phyloP scores from a whole-genome alignment of 2,329 filamentous ascomycete species.

The Dichotomopilus funicola region DNA sequence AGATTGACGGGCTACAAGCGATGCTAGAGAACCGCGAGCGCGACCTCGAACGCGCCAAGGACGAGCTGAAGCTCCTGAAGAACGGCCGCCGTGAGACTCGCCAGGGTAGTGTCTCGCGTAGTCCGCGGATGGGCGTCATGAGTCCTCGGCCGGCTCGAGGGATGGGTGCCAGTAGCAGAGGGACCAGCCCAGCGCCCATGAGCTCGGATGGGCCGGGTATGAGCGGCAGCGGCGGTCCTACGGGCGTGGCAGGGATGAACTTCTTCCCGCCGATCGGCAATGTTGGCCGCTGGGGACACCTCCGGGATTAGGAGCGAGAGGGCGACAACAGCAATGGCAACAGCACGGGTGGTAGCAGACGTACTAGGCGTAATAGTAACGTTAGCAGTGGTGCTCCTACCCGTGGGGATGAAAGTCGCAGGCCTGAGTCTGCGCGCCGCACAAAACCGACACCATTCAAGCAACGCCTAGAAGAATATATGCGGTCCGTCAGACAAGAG shows the following conservation, averaged over 20 bases:
- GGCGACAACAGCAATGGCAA: neutral
- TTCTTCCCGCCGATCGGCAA: conserved; percentile 31
- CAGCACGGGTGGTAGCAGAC: neutral
- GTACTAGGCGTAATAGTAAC: no score
- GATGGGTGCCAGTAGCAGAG: conserved; percentile 38
- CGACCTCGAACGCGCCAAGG: conserved; percentile 41
- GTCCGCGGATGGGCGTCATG: conserved; percentile 48
- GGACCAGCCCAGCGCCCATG: conserved; percentile 41
- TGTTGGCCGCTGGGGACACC: conserved; percentile 39
- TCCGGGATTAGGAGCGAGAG: conserved; percentile 33
- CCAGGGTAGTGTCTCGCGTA: conserved; percentile 50
- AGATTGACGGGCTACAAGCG: conserved; percentile 36
- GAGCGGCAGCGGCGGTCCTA: conserved; percentile 18
- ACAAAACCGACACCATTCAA: no score
- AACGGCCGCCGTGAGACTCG: conserved; percentile 50
- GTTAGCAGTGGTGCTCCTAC: no score
- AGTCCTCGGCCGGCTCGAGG: conserved; percentile 36
- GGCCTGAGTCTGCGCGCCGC: no score
- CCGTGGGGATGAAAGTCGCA: no score
- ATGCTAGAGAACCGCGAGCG: conserved; percentile 45
- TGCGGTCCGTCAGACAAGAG: no score
- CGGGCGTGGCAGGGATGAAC: conserved; percentile 31
- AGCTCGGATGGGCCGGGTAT: conserved; percentile 28
- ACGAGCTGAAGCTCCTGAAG: conserved; percentile 43
- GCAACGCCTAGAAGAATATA: no score